Base-by-base conservation (phyloP, 2,329 filamentous ascomycete species). In the Microdochium trichocladiopsis region DNA sequence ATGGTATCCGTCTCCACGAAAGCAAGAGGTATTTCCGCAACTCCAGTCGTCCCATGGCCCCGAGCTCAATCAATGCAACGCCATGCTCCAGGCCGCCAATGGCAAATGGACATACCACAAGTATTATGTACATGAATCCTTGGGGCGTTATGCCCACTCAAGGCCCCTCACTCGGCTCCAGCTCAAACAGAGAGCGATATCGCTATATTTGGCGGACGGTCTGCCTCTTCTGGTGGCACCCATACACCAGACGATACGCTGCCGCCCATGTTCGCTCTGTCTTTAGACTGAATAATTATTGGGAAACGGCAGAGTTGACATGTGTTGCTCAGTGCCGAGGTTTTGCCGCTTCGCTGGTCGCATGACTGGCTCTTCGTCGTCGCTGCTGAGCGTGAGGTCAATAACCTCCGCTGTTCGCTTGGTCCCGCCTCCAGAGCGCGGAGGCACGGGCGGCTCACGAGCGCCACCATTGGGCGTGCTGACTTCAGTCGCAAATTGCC, bases 331-430 rank as follows among this genome's bases (percentile, higher is more conserved):
- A 22, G 41, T 21, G 47, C 47, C 47, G 4, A 48, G 23, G 41
- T 69, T 68, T 55, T 75, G 73, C 49, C 78, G 71, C 65, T 83
- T 83, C 4, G 67, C 55, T 1, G 76, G 68, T 9, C 73, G 74
- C 9, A 52, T 31, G 28, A 70, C 68, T 2, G 69, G 62, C 3
- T 72, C 68, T 48, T 73, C 71, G 18, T 76, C 74, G 47, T 82
- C 77, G 51, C 81, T 79, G 48, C 77, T 80, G 6, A 80, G 63
- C 1, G 81, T 84, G 55, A 85, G 65, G 58, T 84, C 82, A 55
- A 84, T 83, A 2, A 84, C 75, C 47, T 79, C 73, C 4, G 77
- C 68, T 43, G 63, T 61, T 22, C 65, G 65, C 36, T 66, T 68
- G 11, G 60, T 64, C 18, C 64, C 51, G 25, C 23, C 21, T 57